Percentiles rank a stretch among this genome's conserved stretches.
Evolutionary conservation across 2,329 filamentous ascomycete species (phyloP).

Genomic region (Botryotinia calthae): DNA sequence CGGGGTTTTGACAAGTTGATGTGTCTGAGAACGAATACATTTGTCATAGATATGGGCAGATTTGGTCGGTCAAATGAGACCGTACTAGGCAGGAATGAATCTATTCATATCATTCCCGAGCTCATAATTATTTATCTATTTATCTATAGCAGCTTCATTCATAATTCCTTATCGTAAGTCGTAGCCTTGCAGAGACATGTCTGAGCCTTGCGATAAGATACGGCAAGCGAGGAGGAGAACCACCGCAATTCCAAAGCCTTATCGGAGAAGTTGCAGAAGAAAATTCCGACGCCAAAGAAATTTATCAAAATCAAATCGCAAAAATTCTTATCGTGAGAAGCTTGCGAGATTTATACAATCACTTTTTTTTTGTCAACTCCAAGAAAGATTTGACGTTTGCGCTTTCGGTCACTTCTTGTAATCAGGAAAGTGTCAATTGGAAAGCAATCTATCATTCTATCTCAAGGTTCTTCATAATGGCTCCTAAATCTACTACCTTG

Average conservation of each 20-base stretch:
- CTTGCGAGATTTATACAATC: background rate
- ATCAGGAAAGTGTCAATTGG: background rate
- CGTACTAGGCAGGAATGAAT: background rate
- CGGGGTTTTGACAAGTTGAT: background rate
- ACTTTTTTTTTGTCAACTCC: background rate
- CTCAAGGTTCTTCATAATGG: constrained; percentile 27
- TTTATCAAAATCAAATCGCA: constrained; percentile 21
- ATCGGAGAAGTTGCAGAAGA: background rate
- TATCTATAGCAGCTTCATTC: constrained; percentile 13
- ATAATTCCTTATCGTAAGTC: constrained; percentile 4
- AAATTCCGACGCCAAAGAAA: constrained; percentile 21
- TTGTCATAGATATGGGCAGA: background rate
- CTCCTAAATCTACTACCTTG: constrained; percentile 33
- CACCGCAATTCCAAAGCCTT: background rate
- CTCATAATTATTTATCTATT: background rate
- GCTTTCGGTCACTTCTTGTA: background rate
- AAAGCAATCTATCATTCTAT: background rate
- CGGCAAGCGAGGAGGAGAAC: background rate
- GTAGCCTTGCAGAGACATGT: background rate
- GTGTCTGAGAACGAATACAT: background rate
- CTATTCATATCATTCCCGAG: too few species aligned
- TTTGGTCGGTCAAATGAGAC: background rate
- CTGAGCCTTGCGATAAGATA: constrained; percentile 3
- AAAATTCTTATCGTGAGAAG: constrained; percentile 19
- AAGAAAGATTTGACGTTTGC: constrained; percentile 13